Base-by-base conservation (phyloP, 371 early-diverging fungal genomes). In the Syncephalastrum sp. region DNA sequence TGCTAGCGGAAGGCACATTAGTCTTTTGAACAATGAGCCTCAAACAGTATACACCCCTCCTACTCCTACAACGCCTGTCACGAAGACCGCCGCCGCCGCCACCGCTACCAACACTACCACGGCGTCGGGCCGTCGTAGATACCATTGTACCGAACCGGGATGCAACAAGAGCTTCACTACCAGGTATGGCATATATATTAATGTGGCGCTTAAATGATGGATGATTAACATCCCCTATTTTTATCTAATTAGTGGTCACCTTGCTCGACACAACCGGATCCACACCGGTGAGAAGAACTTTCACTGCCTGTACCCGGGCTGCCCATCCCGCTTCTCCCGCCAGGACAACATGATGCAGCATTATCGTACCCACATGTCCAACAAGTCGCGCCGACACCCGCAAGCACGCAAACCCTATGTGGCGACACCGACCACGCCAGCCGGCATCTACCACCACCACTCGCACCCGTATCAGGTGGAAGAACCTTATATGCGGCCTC, bases 281-380 rank as follows among this genome's bases (percentile, higher is more conserved):
- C 95, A 93, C 65, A 94, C 95, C 0, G 93, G 93, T 27, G 94
- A 94, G 66, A 92, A 89, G 69, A 94, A 93, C 42, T 94, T 88
- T 66, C 73, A 81, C 25, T 96, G 96, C 64, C 68, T 88, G 23
- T 77, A 85, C 64, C 82, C 85, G 8, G 84, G 83, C 0, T 96
- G 96, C 63, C 74, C 82, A n/a, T 89, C 89, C 54, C 77, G 80
- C 33, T 94, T 96, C 73, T 90, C 92, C 29, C 81, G 96, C 50
- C 89, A 90, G 63, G 93, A 91, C 67, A 91, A 91, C 56, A 93
- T 91, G 91, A 88, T 90, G 87, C 92, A 93, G 61, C 93, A 93
- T 64, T 90, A 89, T 56, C 85, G 89, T 3, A 90, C 90, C 38
- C 92, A 91, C 60, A 68, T 83, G 68, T 84, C 86, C 15, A 68